Percentiles rank a stretch among this genome's conserved stretches.
phyloP scores from a whole-genome alignment of 2,329 filamentous ascomycete species.

The Ophiostoma piceae region DNA sequence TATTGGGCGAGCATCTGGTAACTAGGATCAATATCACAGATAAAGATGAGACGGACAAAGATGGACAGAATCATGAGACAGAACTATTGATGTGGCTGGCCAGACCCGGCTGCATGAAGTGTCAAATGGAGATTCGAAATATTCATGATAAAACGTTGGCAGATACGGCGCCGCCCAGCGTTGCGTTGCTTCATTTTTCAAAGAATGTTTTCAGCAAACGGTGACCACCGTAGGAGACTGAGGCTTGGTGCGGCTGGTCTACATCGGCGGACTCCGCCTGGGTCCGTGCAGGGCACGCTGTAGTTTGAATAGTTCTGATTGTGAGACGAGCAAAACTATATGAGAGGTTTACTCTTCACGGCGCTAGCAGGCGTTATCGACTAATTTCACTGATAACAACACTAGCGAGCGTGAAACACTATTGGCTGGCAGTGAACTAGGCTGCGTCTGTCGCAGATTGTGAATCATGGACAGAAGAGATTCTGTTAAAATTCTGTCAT shows the following conservation, averaged over 20 bases:
- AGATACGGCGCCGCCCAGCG: neutral
- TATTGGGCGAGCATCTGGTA: neutral
- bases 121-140: neutral
- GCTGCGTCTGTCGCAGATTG: neutral
- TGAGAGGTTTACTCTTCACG: neutral
- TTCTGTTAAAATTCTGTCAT: neutral
- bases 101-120: neutral
- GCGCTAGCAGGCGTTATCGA: neutral
- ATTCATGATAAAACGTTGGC: neutral
- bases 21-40: neutral
- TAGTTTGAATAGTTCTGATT: neutral
- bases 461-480: neutral
- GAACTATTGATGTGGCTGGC: constrained; percentile 9
- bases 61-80: neutral
- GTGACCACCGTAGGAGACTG: neutral
- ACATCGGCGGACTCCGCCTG: constrained; percentile 9
- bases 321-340: neutral
- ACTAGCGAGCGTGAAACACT: neutral
- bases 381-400: neutral
- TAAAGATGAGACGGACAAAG: neutral
- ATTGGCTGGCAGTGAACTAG: neutral
- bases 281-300: neutral
- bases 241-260: neutral
- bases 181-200: neutral
- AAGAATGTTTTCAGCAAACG: neutral